Conservation (phyloP, 2,329 filamentous ascomycete species). For the Trichoderma atrobrunneum region DNA sequence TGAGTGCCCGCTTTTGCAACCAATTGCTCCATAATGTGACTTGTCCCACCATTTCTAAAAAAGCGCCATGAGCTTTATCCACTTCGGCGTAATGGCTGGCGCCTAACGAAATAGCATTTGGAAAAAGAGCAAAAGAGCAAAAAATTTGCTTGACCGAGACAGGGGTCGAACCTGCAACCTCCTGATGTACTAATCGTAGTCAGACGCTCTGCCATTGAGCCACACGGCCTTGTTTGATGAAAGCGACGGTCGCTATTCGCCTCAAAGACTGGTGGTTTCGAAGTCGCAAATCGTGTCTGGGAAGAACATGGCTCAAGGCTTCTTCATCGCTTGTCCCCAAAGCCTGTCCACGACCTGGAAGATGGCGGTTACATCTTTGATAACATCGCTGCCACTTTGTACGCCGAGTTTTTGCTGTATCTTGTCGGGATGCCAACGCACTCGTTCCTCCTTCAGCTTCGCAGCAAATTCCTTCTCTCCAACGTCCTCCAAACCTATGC, state of each 20-base stretch:
- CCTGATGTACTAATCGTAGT: neutral
- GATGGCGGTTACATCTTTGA: slow-evolving; percentile 80
- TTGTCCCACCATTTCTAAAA: neutral
- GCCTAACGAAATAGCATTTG: neutral
- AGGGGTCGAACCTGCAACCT: neutral
- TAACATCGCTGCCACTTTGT: slow-evolving; percentile 65
- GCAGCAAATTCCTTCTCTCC: slow-evolving; percentile 47
- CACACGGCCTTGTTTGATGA: neutral
- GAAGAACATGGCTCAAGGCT: neutral
- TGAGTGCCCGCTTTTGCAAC: neutral
- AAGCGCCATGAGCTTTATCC: neutral
- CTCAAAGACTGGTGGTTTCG: neutral
- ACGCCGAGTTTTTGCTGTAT: slow-evolving; percentile 84
- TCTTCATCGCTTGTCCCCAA: slow-evolving; percentile 46
- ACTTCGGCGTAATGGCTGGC: neutral
- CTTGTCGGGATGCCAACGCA: slow-evolving; percentile 97
- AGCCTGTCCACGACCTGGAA: slow-evolving; percentile 87
- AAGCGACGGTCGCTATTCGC: neutral
- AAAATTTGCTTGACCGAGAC: neutral
- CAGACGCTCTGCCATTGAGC: neutral
- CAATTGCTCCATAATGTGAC: neutral
- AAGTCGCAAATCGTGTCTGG: neutral
- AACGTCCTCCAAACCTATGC: slow-evolving; percentile 41
- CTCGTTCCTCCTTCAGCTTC: slow-evolving; percentile 75
- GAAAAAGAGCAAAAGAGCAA: neutral